Conservation (phyloP, 2,329 filamentous ascomycete genomes). For the Ophiostoma sp. region DNA sequence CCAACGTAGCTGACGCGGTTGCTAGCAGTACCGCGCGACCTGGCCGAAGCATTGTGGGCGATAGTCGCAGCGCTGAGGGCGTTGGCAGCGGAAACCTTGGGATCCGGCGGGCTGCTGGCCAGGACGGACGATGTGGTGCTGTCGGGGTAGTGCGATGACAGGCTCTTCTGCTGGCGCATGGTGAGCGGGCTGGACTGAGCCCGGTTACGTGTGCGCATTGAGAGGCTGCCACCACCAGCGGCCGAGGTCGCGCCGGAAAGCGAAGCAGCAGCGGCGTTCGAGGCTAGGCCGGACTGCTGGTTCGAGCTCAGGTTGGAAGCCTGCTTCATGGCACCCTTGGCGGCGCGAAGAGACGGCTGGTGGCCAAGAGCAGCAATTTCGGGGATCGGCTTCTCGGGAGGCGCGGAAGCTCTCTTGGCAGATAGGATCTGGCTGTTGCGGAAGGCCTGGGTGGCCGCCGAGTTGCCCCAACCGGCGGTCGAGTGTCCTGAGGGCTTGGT, state of each 20-base stretch:
- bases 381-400: constrained; percentile 23
- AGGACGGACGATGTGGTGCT: not conserved
- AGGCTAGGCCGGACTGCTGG: not conserved
- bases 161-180: constrained; percentile 37
- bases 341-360: constrained; percentile 70
- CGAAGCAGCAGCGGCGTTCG: constrained; percentile 3
- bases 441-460: constrained; percentile 62
- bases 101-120: constrained; percentile 37
- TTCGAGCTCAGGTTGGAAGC: constrained; percentile 27
- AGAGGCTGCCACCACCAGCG: not conserved
- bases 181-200: constrained; percentile 62
- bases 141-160: constrained; percentile 26
- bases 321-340: constrained; percentile 70
- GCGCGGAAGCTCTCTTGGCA: constrained; percentile 13
- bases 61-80: constrained; percentile 67
- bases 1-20: constrained; percentile 44
- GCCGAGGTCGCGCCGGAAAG: not conserved
- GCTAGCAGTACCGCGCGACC: constrained; percentile 20
- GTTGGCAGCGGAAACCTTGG: constrained; percentile 34
- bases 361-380: constrained; percentile 45
- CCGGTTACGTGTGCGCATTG: constrained; percentile 43
- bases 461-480: constrained; percentile 55
- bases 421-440: constrained; percentile 33
- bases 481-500: constrained; percentile 43
- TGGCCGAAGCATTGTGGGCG: constrained; percentile 49